Conservation (phyloP, 805 yeast species). For the Wickerhamiella hasegawae region DNA sequence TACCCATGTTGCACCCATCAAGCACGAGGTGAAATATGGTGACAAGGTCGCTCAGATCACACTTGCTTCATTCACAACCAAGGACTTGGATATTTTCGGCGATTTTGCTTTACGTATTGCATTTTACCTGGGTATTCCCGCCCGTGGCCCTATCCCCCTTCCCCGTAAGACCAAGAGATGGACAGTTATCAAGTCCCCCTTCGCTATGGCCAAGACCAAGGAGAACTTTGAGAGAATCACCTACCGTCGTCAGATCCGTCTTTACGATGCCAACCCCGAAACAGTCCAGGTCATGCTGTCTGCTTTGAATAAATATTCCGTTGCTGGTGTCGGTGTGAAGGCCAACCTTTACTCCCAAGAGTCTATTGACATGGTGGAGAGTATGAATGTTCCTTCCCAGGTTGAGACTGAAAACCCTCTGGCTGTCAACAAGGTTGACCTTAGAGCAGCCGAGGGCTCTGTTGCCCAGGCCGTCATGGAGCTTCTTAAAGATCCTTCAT, state of each 20-base stretch:
- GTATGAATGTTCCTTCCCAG: constrained; percentile 13
- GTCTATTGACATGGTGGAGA: constrained; percentile 26
- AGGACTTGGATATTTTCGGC: constrained; percentile 54
- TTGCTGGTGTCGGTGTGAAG: constrained; percentile 71
- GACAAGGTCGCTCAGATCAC: constrained; percentile 64
- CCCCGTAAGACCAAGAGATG: constrained; percentile 68
- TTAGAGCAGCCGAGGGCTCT: constrained; percentile 26
- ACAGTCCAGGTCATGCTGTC: constrained; percentile 70
- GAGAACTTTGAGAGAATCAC: constrained; percentile 88
- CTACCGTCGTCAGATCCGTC: constrained; percentile 51
- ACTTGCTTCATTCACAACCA: constrained; percentile 47
- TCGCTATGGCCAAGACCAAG: constrained; percentile 85
- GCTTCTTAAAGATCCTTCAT: constrained; percentile 53
- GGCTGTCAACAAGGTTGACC: constrained; percentile 16
- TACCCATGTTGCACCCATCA: constrained; percentile 65
- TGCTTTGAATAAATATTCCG: constrained; percentile 56
- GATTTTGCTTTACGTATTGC: constrained; percentile 87
- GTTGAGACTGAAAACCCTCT: constrained; percentile 13
- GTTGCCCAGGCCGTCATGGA: constrained; percentile 55
- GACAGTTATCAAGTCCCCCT: constrained; percentile 88
- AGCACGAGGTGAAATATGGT: constrained; percentile 49
- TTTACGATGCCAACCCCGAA: constrained; percentile 77
- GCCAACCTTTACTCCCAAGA: constrained; percentile 48
- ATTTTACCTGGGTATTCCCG: constrained; percentile 76
- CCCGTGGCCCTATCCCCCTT: constrained; percentile 52